Base-by-base conservation (phyloP, 805 yeast genomes). In the Kodamaea hsintzibuensis region DNA sequence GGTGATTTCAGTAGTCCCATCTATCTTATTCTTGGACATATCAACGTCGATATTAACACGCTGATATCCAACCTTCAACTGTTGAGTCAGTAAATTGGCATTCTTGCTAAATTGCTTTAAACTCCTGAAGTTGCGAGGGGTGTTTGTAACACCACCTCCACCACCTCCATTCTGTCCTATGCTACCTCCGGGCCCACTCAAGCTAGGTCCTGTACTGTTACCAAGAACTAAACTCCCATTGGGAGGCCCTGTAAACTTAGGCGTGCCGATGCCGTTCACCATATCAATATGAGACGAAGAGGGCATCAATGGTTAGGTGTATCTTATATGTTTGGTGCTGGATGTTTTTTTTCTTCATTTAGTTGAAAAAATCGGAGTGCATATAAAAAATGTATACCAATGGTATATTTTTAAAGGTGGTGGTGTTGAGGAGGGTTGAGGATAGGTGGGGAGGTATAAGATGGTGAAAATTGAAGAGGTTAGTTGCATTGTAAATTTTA, bases 1-100 rank as follows among this genome's bases (percentile, higher is more conserved):
- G 1, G 95, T 87, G 33, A 95, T 72, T 64, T 92, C 98, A 0
- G 98, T 91, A 59, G 82, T 79, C 13, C 98, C 99, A 0, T 63
- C 65, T 5, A 91, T 72, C 17, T 72, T 62, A 57, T 81, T 78
- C 14, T 77, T 74, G n/a, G 84, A 79, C 43, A 92, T 73, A 66
- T 91, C 96, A 3, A 93, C 83, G 65, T 92, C 96, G 16, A 93
- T 71, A 22, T 82, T 79, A 12, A 93, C 88, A 60, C 88, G 81
- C 68, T 93, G 98, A 67, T 91, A 96, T 3, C 93, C 91, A 18
- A 93, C 81, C 62, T 81, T 84, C 67, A 89, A 84, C n/a, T 68
- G 65, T 57, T 82, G 86, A 9, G 69, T 61, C 69, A 61, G 71
- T 12, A 46, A 19, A 22, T 43, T 43, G 16, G 22, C 19, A 9